Evolutionary conservation across 805 yeast genomes (phyloP).

Genomic region (Kuraishia piskuri): DNA sequence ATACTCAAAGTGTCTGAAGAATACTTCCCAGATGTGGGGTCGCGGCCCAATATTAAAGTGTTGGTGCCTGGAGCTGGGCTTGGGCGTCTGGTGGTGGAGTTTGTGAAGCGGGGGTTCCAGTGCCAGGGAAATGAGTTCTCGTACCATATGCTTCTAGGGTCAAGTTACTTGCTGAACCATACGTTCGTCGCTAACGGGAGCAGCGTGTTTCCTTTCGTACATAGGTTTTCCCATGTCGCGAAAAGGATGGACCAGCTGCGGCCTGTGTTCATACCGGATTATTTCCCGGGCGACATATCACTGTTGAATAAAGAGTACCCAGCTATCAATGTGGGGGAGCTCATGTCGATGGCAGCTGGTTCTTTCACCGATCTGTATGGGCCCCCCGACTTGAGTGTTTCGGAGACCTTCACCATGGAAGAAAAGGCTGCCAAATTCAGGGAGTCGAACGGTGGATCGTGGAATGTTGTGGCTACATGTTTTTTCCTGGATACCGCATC

Average conservation of each 20-base stretch:
- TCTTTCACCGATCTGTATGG: conserved; percentile 65
- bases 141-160: conserved; percentile 53
- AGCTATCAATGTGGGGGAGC: conserved; percentile 31
- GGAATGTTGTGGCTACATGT: conserved; percentile 42
- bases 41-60: conserved; percentile 31
- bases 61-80: conserved; percentile 61
- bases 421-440: conserved; percentile 34
- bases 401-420: conserved; percentile 29
- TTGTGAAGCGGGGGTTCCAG: conserved; percentile 45
- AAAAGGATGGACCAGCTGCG: conserved; percentile 39
- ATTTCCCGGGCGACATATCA: conserved; percentile 31
- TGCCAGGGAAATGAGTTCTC: conserved; percentile 64
- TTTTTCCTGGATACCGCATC: conserved; percentile 60
- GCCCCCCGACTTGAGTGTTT: conserved; percentile 26
- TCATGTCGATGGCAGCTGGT: conserved; percentile 69
- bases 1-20: conserved; percentile 27
- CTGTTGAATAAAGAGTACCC: conserved; percentile 26
- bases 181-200: conserved; percentile 29
- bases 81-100: conserved; percentile 49
- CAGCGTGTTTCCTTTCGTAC: conserved; percentile 47
- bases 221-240: conserved; percentile 35
- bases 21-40: conserved; percentile 26
- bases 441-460: conserved; percentile 24
- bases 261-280: conserved; percentile 46
- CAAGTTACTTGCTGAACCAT: conserved; percentile 44